Conservation (phyloP, 208 protist species). For the Trypanosoma melophagium region DNA sequence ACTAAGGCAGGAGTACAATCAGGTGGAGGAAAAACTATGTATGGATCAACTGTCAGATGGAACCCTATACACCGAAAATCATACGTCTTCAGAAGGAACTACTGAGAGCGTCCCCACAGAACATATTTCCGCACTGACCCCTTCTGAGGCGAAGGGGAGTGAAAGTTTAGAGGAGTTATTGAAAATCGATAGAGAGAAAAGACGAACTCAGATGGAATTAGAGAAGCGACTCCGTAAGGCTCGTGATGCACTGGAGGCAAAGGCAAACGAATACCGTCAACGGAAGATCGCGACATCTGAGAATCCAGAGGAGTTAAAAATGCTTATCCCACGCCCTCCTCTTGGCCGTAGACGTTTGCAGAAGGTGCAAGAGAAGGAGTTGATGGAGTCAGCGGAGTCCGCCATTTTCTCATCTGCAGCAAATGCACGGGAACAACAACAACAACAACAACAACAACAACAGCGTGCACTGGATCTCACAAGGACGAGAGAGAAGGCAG, state of each 20-base stretch:
- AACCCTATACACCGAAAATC: neutral
- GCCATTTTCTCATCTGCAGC: too few species aligned
- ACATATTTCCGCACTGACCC: neutral
- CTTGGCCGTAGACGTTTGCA: conserved; percentile 17
- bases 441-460: conserved; percentile 12
- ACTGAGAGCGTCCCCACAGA: neutral
- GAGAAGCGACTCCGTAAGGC: conserved; percentile 22
- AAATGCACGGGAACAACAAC: neutral
- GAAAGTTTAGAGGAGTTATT: conserved; percentile 31
- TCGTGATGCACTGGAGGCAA: conserved; percentile 30
- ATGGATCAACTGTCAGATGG: neutral
- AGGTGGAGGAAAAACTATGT: neutral
- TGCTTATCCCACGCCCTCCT: conserved; percentile 17
- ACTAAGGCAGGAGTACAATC: neutral
- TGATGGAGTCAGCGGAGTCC: too few species aligned
- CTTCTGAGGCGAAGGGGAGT: neutral
- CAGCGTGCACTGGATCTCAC: conserved; percentile 32
- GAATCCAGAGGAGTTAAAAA: conserved; percentile 32
- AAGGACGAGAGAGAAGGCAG: conserved; percentile 44
- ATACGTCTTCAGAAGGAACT: neutral
- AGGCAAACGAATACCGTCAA: conserved; percentile 46
- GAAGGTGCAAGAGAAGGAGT: neutral
- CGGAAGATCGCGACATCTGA: conserved; percentile 44
- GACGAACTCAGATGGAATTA: conserved; percentile 16
- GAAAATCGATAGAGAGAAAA: conserved; percentile 30